These are phyloP conservation scores for Trichophyton simii DNA, from an alignment of 2,329 filamentous ascomycete species.

Conservation along the genomic window DNA sequence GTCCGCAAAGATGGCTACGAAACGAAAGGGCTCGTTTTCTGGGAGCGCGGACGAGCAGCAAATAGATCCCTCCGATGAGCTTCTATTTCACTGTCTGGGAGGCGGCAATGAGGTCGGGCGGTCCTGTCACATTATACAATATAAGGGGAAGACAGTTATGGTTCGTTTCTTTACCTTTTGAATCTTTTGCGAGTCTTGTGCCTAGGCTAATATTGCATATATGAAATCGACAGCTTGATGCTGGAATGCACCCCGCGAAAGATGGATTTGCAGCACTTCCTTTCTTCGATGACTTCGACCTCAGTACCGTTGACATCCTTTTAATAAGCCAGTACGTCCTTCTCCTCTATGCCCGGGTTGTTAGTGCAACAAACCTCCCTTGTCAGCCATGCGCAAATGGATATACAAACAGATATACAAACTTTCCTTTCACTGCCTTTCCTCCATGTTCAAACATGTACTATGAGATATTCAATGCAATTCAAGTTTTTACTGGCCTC, in stretches of 20 bases:
- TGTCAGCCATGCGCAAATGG: background rate
- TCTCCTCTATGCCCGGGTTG: constrained; percentile 10
- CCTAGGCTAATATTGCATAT: constrained; percentile 5
- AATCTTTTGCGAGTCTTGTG: background rate
- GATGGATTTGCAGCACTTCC: constrained; percentile 86
- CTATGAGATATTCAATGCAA: constrained; percentile 6
- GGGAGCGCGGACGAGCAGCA: constrained; percentile 57
- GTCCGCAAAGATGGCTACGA: constrained; percentile 64
- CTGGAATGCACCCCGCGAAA: constrained; percentile 91
- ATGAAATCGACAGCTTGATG: constrained; percentile 60
- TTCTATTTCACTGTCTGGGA: constrained; percentile 85
- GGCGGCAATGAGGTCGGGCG: constrained; percentile 95
- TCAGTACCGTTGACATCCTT: constrained; percentile 92
- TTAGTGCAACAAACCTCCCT: background rate
- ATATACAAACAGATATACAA: background rate
- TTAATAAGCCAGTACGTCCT: constrained; percentile 94
- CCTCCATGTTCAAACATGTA: background rate
- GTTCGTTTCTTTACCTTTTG: constrained; percentile 39
- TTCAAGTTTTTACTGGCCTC: background rate
- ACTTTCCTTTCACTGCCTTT: background rate
- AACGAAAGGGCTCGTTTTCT: constrained; percentile 57
- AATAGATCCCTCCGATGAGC: constrained; percentile 82
- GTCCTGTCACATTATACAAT: constrained; percentile 95
- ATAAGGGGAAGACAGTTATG: constrained; percentile 99
- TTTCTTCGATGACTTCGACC: constrained; percentile 96